Evolutionary conservation across 371 early-diverging fungal species (phyloP), one percentile per base, ranked within the genome.

Genomic region (Conidiobolus incongruus): DNA sequence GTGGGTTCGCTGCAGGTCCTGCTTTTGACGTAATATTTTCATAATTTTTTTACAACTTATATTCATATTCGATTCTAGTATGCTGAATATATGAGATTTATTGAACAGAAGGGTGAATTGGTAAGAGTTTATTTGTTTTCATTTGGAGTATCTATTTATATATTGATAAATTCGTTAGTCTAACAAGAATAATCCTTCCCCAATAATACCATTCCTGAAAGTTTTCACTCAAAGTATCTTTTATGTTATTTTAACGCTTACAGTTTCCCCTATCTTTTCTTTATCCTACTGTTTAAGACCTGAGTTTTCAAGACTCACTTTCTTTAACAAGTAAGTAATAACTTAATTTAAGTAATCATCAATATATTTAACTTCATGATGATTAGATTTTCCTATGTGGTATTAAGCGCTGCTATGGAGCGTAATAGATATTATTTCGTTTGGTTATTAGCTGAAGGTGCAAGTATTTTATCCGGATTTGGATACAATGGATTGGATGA

Each of bases 401-500:
- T 72, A 34, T 19, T 75, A 11, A 63, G 72, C 1, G 81, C 76
- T 0, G 51, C 80, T 29, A 53, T 66, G 16, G 70, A 75, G 0
- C 69, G 92, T 1, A 60, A 75, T 26, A 81, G 86, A 47, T 91
- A 78, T 56, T 92, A 89, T 53, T 62, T 66, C 1, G 80, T 78
- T 5, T 92, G 91, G 89, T 66, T 68, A 40, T 49, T 92, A 40
- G 60, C 86, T 28, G 89, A 92, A 60, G 87, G 82, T 4, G 77
- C 81, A 4, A 84, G 86, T 53, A 64, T 77, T 11, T 47, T 90
- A 20, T 61, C 74, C 17, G 91, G 92, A 2, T 65, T 90, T 44
- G 88, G 90, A 0, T 88, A 71, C 51, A 72, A 73, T 48, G 93
- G 90, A 0, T 52, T 54, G 28, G 67, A 75, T 36, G 51, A 58